Evolutionary conservation across 192 early-diverging fungal species (phyloP).

Genomic region (Gonapodya prolifera): DNA sequence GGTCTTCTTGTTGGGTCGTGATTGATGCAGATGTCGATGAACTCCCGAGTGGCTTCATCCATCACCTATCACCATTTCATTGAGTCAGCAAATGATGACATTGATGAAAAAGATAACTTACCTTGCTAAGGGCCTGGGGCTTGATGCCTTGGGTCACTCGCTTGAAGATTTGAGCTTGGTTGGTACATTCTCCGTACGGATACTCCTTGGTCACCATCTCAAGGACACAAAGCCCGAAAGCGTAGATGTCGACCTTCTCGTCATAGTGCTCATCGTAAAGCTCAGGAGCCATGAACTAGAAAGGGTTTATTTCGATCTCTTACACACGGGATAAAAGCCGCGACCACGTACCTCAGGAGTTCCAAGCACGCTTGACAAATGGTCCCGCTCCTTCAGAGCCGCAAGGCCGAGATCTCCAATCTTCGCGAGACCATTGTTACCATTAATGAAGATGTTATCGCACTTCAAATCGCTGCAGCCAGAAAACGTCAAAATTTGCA

Average conservation of each 20-base stretch:
- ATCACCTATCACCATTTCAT: constrained; percentile 22
- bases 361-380: constrained; percentile 60
- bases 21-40: constrained; percentile 60
- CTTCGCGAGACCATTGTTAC: constrained; percentile 74
- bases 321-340: background rate
- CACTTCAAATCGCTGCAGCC: constrained; percentile 36
- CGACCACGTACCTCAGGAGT: background rate
- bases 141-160: constrained; percentile 66
- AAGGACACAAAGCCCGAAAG: constrained; percentile 72
- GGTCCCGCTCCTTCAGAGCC: constrained; percentile 45
- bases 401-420: constrained; percentile 78
- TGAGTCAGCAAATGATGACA: background rate
- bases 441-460: constrained; percentile 85
- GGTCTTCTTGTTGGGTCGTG: constrained; percentile 24
- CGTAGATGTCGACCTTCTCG: constrained; percentile 81
- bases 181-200: constrained; percentile 73
- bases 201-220: constrained; percentile 75
- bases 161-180: constrained; percentile 73
- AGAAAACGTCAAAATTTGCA: constrained; percentile 23
- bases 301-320: background rate
- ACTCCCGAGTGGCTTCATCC: constrained; percentile 46
- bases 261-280: constrained; percentile 80
- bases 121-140: constrained; percentile 36
- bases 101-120: background rate
- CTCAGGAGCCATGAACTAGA: constrained; percentile 79